A percentile compares a stretch with the other conserved stretches of the same genome.
Evolutionary conservation across 1,284 basidiomycete genomes (phyloP).

Genomic region (Cutaneotrichosporon dermatis): DNA sequence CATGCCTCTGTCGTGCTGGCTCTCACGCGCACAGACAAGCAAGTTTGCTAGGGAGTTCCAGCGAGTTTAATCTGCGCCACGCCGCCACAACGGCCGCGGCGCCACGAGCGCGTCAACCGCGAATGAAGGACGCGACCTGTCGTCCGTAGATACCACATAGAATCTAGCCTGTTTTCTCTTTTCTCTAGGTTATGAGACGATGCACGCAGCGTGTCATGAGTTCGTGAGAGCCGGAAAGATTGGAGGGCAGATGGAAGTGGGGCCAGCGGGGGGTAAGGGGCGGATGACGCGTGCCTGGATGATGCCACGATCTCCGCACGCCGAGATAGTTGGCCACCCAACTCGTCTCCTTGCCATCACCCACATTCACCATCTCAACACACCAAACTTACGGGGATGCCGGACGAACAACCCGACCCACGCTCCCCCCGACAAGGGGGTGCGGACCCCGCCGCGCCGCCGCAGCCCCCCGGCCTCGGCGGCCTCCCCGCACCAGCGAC

Average conservation of each 20-base stretch:
- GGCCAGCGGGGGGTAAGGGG: not conserved
- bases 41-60: too few relatives aligned
- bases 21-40: too few relatives aligned
- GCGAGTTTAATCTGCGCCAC: too few relatives aligned
- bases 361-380: too few relatives aligned
- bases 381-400: not conserved
- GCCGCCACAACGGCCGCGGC: not conserved
- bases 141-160: constrained; percentile 6
- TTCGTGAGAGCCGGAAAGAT: not conserved
- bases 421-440: not conserved
- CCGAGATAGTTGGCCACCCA: not conserved
- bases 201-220: not conserved
- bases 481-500: not conserved
- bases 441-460: not conserved
- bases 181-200: not conserved
- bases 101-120: not conserved
- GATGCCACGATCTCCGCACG: not conserved
- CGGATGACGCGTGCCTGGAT: not conserved
- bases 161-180: not conserved
- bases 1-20: too few relatives aligned
- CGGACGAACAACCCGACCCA: constrained; percentile 2
- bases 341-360: not conserved
- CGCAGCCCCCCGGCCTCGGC: not conserved
- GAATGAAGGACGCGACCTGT: not conserved
- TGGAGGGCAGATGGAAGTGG: not conserved